A percentile compares a stretch with the other conserved stretches of the same genome.
Evolutionary conservation across 2,329 filamentous ascomycete genomes (phyloP).

Genomic region (Exophiala sideris): DNA sequence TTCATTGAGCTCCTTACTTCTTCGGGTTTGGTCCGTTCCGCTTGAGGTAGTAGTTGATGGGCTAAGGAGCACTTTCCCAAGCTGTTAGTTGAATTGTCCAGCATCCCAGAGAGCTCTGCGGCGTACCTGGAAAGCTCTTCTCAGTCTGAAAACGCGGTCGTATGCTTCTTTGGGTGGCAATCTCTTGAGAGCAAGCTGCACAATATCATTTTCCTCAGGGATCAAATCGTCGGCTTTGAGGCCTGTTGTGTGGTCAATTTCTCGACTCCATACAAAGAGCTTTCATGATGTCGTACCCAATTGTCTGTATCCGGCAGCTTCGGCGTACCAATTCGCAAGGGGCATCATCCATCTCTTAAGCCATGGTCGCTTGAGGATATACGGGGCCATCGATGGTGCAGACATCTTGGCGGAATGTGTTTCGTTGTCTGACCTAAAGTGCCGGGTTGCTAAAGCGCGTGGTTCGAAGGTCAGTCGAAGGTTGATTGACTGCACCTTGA

Average conservation of each 20-base stretch:
- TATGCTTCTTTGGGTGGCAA: slow-evolving; percentile 87
- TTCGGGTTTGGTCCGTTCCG: slow-evolving; percentile 65
- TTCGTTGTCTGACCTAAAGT: background rate
- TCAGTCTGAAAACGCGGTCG: slow-evolving; percentile 95
- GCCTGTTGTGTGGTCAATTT: slow-evolving; percentile 20
- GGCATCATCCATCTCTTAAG: slow-evolving; percentile 75
- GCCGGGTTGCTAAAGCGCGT: background rate
- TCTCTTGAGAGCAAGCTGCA: slow-evolving; percentile 85
- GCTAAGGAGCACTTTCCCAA: slow-evolving; percentile 58
- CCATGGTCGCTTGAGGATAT: slow-evolving; percentile 81
- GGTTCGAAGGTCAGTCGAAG: too few relatives aligned
- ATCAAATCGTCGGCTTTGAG: slow-evolving; percentile 89
- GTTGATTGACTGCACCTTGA: too few relatives aligned
- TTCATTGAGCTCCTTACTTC: slow-evolving; percentile 50
- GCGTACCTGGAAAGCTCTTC: slow-evolving; percentile 83
- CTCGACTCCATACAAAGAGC: background rate
- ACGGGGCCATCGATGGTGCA: slow-evolving; percentile 69
- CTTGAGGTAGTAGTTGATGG: slow-evolving; percentile 62
- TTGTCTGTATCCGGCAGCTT: slow-evolving; percentile 88
- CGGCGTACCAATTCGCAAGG: slow-evolving; percentile 81
- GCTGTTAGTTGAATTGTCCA: background rate
- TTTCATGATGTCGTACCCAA: slow-evolving; percentile 74
- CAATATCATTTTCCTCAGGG: slow-evolving; percentile 82
- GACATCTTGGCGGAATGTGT: slow-evolving; percentile 55
- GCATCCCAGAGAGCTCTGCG: background rate